Conservation (phyloP, 1,139 yeast species). For the Kodamaea sp. region DNA sequence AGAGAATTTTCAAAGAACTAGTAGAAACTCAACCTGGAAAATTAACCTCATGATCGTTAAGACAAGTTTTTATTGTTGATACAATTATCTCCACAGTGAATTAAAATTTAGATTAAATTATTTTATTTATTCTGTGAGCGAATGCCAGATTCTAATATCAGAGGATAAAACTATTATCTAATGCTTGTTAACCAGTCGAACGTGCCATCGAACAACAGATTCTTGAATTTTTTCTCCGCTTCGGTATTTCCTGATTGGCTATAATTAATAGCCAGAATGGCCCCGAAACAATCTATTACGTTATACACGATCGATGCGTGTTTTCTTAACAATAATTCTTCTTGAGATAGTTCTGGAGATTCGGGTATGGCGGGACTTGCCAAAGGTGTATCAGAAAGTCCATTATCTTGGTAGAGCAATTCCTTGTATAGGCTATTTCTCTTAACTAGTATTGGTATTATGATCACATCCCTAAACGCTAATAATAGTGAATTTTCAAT, state of each 20-base stretch:
- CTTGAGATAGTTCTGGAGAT: not conserved
- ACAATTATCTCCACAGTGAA: no score
- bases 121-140: no score
- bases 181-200: conserved; percentile 18
- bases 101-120: no score
- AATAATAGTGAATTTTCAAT: conserved; percentile 31
- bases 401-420: not conserved
- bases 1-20: no score
- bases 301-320: conserved; percentile 15
- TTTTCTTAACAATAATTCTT: conserved; percentile 7
- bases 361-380: not conserved
- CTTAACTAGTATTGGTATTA: conserved; percentile 30
- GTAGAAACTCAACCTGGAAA: no score
- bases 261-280: conserved; percentile 19
- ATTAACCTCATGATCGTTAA: no score
- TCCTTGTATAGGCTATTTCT: conserved; percentile 14
- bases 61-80: no score
- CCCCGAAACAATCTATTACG: conserved; percentile 27
- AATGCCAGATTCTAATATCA: no score
- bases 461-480: conserved; percentile 34
- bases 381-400: not conserved
- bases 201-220: conserved; percentile 20
- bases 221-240: conserved; percentile 21
- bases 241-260: conserved; percentile 20
- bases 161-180: not conserved